Base-by-base conservation (phyloP, 2,329 filamentous ascomycete genomes). In the Fusarium chlamydosporum region DNA sequence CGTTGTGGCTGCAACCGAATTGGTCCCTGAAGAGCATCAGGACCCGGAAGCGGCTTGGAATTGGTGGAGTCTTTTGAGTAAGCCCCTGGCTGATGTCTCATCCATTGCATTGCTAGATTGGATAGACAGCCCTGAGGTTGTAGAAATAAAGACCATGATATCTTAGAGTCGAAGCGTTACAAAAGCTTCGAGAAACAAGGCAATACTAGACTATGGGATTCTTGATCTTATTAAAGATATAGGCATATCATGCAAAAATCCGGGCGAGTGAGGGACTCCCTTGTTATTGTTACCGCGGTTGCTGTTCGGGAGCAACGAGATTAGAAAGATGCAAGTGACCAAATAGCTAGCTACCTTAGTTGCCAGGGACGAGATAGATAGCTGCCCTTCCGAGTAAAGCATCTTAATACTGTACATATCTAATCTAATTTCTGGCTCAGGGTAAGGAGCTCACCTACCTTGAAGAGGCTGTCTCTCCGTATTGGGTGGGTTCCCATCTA, bases 1-100 rank as follows among this genome's bases (percentile, higher is more conserved):
- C 34, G 53, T 37, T 54, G 69, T 69, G 64, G 64, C 69, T 65
- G 61, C 45, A 56, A 57, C 58, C 61, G 47, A 47, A 52, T 40
- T 59, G 54, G 62, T 65, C 51, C 63, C 70, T 56, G 62, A 62
- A 38, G 23, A 33, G 41, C 55, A 56, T 59, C 26, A 54, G 35
- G 38, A 48, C 47, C 68, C 43, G 69, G 56, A 63, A 69, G 55
- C 54, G 70, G 67, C 70, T 59, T 71, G 67, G 56, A 61, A 52
- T 31, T 51, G 61, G 71, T 69, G 65, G 67, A 59, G 68, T 51
- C 54, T 20, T 41, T 29, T 18, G 41, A 58, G 43, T 12, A 27
- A 56, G 41, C 54, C 67, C 59, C 65, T 61, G 59, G 54, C 53
- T 47, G 60, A 29, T 31, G 58, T 67, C 62, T 60, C 45, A 50